These are phyloP conservation scores for Symbiodinium natans DNA, from an alignment of 73 alveolate species.

Conservation along the genomic window DNA sequence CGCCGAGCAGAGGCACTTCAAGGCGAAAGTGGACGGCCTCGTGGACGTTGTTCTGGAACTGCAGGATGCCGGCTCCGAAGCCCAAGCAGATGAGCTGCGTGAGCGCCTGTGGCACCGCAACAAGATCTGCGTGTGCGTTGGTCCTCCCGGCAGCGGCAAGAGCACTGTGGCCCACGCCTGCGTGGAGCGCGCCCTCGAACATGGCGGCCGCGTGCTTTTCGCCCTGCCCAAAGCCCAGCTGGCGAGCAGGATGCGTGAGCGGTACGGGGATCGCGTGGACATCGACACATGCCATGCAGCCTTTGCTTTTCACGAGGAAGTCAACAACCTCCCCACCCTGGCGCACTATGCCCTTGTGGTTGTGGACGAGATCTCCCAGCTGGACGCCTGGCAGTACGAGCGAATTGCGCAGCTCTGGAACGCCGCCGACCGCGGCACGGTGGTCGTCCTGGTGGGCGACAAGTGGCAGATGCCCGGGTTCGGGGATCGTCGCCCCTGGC, in stretches of 20 bases:
- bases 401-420: neutral
- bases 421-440: neutral
- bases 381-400: neutral
- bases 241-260: constrained; percentile 18
- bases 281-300: constrained; percentile 28
- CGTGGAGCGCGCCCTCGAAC: neutral
- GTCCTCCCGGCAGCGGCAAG: constrained; percentile 1
- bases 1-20: neutral
- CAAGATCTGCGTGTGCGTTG: constrained; percentile 4
- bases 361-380: constrained; percentile 34
- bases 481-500: neutral
- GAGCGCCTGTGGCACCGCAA: neutral
- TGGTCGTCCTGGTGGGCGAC: neutral
- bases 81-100: neutral
- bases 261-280: neutral
- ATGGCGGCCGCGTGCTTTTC: neutral
- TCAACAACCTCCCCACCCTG: neutral
- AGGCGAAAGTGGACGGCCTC: neutral
- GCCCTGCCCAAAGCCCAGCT: neutral
- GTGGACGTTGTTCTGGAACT: neutral
- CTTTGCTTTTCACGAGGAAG: neutral
- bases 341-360: neutral
- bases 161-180: neutral
- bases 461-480: constrained; percentile 10
- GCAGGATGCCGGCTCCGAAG: neutral